Evolutionary conservation across 1,139 yeast species (phyloP), one percentile per base, ranked within the genome.

Genomic region (Pichia sp.): DNA sequence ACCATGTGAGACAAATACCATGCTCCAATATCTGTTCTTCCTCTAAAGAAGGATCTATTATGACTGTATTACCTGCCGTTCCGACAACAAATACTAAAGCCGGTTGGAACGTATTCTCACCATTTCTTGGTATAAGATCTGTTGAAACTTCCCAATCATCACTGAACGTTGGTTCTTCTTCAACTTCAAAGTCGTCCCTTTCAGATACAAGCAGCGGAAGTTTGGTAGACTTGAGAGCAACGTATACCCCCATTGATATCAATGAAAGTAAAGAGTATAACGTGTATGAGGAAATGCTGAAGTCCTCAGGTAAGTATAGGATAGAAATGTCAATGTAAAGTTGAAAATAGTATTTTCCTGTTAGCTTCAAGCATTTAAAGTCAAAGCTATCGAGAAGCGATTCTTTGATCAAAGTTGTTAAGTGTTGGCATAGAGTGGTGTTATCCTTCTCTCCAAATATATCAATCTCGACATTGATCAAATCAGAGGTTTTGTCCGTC

Each of bases 1-100:
- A 71, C 74, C 81, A 87, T 26, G 91, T 77, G 8, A 85, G 56
- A 32, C 86, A 63, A 15, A 88, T 46, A 0, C 94, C 95, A 45
- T 83, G 82, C 48, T 87, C 94, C 42, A 88, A 69, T 2, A 87
- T 94, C 44, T 78, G 84, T 52, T 84, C 88, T 58, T 88, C 98
- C 44, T 80, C 85, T 16, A 73, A 62, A 1, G 93, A 78, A 0
- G 97, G 96, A 53, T 88, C 98, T 14, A 77, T 58, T 30, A 87
- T 67, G 5, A 81, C 68, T 45, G 74, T 79, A 12, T 68, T 57
- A 1, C 91, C 94, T 1, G 85, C 72, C 3, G 82, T 67, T 0
- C 95, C 94, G 28, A 84, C 59, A 0, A 88, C 73, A 45, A 88
- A 74, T 30, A 84, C 64, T 18, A 88, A 61, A 0, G 96, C 95